Evolutionary conservation across 495 filamentous ascomycete genomes (phyloP), one percentile per base, ranked within the genome.

Genomic region (Annulohypoxylon stygium): DNA sequence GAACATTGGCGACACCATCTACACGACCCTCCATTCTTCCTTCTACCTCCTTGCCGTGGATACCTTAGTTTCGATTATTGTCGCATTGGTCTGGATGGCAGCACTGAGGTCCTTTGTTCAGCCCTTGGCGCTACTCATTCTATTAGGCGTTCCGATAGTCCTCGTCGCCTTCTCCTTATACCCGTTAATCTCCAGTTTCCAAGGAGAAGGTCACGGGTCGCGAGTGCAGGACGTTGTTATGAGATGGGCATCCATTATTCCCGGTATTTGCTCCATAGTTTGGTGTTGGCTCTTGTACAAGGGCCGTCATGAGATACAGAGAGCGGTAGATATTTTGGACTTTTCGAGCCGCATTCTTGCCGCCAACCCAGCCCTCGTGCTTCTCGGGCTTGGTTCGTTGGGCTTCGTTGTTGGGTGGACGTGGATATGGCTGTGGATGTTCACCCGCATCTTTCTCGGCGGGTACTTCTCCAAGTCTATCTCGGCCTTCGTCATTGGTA

Each of bases 341-440:
- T 97, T 98, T 78, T 90, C 93, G 43, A 93, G 91, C 77, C 90
- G 91, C 47, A 97, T 99, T 51, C 87, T 99, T 14, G 89, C 92
- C 11, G 90, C 93, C 10, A 96, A 96, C 75, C 90, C 95, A 23
- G 91, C 92, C 18, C 84, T 99, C 25, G 83, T 98, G n/a, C 79
- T 90, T 3, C 86, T 98, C 33, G 95, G 95, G 18, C 88, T 98
- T 70, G 90, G 83, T 34, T 92, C 90, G 26, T 87, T 99, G n/a
- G 86, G 83, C 9, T 83, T 86, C 37, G 90, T 97, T 47, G 90
- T 97, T 9, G 82, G 88, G 7, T 98, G 95, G 92, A 97, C 94
- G 2, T 99, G 96, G 96, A 74, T 92, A 9, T 99, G 96, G 96
- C 88, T 98, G 78, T 88, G 90, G 74, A 98, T 98, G 96, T 99